These are phyloP conservation scores for Boletus insuetus DNA, from an alignment of 768 basidiomycete genomes.

Conservation along the genomic window DNA sequence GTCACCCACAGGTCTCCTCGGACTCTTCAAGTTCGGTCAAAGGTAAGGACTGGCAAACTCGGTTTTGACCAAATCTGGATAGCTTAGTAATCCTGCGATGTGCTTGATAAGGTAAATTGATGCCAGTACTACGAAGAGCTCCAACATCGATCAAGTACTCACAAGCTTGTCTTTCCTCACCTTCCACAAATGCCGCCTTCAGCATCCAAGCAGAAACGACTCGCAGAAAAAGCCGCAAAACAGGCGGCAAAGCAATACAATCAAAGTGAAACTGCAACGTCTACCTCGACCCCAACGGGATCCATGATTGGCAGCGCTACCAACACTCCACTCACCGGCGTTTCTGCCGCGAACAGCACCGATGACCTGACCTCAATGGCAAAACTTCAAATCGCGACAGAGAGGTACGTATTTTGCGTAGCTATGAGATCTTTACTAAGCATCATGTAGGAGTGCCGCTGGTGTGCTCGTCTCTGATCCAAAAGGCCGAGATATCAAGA, in stretches of 20 bases:
- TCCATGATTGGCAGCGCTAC: slow-evolving; percentile 61
- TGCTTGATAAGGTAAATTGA: slow-evolving; percentile 19
- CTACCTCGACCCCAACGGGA: slow-evolving; percentile 60
- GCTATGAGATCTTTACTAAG: background rate
- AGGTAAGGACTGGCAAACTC: no score
- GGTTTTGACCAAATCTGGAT: slow-evolving; percentile 1
- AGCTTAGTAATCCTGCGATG: slow-evolving; percentile 27
- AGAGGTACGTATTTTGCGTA: slow-evolving; percentile 53
- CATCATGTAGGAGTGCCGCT: slow-evolving; percentile 65
- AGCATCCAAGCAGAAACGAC: slow-evolving; percentile 86
- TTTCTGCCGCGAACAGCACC: slow-evolving; percentile 73
- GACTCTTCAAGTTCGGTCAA: no score
- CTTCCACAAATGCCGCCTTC: slow-evolving; percentile 63
- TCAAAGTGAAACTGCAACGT: slow-evolving; percentile 40
- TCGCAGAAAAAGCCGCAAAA: slow-evolving; percentile 92
- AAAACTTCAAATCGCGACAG: slow-evolving; percentile 85
- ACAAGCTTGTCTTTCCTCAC: slow-evolving; percentile 7
- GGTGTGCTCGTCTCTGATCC: slow-evolving; percentile 92
- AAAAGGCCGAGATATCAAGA: slow-evolving; percentile 96
- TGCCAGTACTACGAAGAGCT: background rate
- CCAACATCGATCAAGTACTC: slow-evolving; percentile 26
- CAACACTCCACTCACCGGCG: slow-evolving; percentile 80
- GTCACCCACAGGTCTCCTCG: no score
- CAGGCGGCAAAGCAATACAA: slow-evolving; percentile 53
- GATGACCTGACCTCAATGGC: slow-evolving; percentile 87